Base-by-base conservation (phyloP, 2,329 filamentous ascomycete species). In the Colletotrichum trifolii region DNA sequence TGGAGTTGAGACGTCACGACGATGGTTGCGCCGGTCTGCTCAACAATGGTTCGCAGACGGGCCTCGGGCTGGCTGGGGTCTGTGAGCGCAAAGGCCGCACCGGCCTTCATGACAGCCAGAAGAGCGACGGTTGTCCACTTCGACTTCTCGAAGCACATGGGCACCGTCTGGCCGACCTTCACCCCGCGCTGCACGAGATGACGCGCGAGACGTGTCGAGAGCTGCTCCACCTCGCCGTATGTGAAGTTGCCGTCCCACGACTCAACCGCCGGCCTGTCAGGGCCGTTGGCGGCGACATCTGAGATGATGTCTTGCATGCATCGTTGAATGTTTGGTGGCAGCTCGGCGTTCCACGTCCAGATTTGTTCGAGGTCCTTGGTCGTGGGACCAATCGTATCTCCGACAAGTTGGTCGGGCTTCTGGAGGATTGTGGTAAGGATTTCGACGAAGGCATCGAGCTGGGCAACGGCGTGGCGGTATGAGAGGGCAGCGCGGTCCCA, bases 71-170 rank as follows among this genome's bases (percentile, higher is more conserved):
- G 79, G 55, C 78, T 79, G 0, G 81, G 81, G 56, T 84, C 82
- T 38, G 79, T 82, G 10, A 83, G 74, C 2, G 79, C 79, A 67
- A 83, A 84, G 7, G 80, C 77, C 2, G 76, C 81, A 8, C 82
- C 82, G n/a, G 81, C 71, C 69, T 83, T 83, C 78, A 84, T 81
- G 57, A 83, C 75, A 7, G 76, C 81, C 8, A 84, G 70, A 4
- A 84, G 77, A 0, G 79, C 78, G 25, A 84, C 75, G 8, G 78
- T 73, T 5, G 82, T 79, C 81, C 80, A 83, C 67, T 73, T 74
- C 36, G 81, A 83, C 69, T 84, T 84, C 68, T 83, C 80, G 63
- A 84, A 83, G 68, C 81, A 83, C n/a, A 84, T 73, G 3, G 82
- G 81, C n/a, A 85, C 78, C 9, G 76, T 77, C 43, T 73, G 75